A percentile compares a stretch with the other conserved stretches of the same genome.
Evolutionary conservation across 768 basidiomycete genomes (phyloP).

Genomic region (Tricholoma sp.): DNA sequence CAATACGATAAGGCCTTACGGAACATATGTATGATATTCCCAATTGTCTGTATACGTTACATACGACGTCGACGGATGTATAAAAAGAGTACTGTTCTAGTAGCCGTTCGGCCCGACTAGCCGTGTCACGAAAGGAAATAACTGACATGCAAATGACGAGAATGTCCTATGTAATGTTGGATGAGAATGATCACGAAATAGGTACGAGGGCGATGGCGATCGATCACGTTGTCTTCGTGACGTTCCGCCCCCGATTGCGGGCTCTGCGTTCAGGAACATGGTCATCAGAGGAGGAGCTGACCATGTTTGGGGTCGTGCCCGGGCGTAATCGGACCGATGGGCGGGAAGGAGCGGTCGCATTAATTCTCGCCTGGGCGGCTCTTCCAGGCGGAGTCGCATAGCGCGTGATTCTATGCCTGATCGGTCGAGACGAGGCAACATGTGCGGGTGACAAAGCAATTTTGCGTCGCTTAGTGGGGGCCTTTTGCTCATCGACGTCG

Average conservation of each 20-base stretch:
- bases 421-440: constrained; percentile 9
- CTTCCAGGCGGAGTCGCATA: constrained; percentile 5
- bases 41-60: too few relatives aligned
- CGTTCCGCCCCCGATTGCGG: not conserved
- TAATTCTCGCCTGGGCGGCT: constrained; percentile 8
- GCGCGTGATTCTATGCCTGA: constrained; percentile 14
- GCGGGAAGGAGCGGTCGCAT: constrained; percentile 8
- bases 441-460: constrained; percentile 17
- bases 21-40: too few relatives aligned
- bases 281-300: constrained; percentile 4
- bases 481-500: constrained; percentile 12
- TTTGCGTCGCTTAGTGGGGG: constrained; percentile 29
- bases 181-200: not conserved
- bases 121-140: too few relatives aligned
- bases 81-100: too few relatives aligned
- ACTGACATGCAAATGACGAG: too few relatives aligned
- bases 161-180: not conserved
- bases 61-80: too few relatives aligned
- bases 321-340: constrained; percentile 1
- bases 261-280: not conserved
- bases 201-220: not conserved
- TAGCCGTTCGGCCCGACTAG: too few relatives aligned
- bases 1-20: too few relatives aligned
- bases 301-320: not conserved
- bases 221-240: not conserved